These are phyloP conservation scores for Fraxinus latifolia DNA, from an alignment of 305 asterid species.

Conservation along the genomic window DNA sequence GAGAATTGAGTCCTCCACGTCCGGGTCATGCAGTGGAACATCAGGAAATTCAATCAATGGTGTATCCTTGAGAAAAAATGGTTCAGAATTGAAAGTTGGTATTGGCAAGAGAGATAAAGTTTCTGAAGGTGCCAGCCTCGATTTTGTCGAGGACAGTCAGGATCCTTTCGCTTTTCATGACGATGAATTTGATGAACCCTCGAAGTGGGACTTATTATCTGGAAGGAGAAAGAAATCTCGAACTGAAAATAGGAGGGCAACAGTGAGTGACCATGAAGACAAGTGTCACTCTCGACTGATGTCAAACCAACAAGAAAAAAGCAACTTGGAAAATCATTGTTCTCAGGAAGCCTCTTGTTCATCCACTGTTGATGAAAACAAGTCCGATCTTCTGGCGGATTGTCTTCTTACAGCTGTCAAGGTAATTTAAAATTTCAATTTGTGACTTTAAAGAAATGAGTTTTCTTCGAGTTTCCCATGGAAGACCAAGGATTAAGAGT, in stretches of 20 bases:
- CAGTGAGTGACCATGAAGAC: conserved; percentile 31
- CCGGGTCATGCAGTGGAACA: conserved; percentile 61
- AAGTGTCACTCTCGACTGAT: conserved; percentile 24
- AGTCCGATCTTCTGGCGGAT: conserved; percentile 61
- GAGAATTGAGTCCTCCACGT: conserved; percentile 61
- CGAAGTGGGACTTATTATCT: conserved; percentile 82
- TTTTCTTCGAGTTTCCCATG: neutral
- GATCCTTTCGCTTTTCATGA: conserved; percentile 92
- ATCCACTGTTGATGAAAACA: conserved; percentile 41
- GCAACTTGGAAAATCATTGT: conserved; percentile 34
- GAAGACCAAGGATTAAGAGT: neutral
- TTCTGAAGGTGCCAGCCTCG: conserved; percentile 21
- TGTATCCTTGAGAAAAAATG: conserved; percentile 29
- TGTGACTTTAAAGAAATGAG: conserved; percentile 15
- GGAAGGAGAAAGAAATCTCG: conserved; percentile 38
- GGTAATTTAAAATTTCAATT: conserved; percentile 40
- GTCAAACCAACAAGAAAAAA: conserved; percentile 55
- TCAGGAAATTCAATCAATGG: conserved; percentile 33
- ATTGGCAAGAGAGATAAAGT: conserved; percentile 29
- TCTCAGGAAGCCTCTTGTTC: conserved; percentile 60
- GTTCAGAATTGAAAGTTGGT: conserved; percentile 36
- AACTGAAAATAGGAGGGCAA: conserved; percentile 37
- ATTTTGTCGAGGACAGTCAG: conserved; percentile 37
- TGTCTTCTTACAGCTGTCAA: conserved; percentile 88
- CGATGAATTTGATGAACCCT: conserved; percentile 53